Conservation (phyloP, 108 stramenopile genomes). For the Conticribra weissflogii region DNA sequence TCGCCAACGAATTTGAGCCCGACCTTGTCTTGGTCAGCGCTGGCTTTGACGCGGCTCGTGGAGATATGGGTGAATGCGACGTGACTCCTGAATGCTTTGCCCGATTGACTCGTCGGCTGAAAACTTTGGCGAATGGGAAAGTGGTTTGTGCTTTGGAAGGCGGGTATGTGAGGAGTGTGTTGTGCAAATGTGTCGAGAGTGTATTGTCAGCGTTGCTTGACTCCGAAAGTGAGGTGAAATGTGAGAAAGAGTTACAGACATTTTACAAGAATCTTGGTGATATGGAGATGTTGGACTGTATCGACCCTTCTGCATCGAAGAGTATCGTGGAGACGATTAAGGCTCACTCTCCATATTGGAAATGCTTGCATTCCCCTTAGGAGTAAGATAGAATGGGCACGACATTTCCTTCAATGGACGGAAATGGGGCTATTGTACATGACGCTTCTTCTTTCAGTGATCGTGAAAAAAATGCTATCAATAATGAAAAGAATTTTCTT, state of each 20-base stretch:
- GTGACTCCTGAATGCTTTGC: constrained; percentile 65
- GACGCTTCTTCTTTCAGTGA: no score
- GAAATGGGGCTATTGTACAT: no score
- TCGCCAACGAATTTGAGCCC: constrained; percentile 62
- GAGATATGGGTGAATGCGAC: constrained; percentile 75
- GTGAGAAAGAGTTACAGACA: constrained; percentile 18
- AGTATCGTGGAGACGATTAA: constrained; percentile 55
- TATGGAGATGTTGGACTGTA: constrained; percentile 45
- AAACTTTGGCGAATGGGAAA: constrained; percentile 44
- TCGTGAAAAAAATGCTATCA: no score
- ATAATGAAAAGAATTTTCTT: no score
- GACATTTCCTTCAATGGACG: no score
- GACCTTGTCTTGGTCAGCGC: constrained; percentile 81
- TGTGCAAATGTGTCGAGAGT: constrained; percentile 48
- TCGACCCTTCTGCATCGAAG: constrained; percentile 39
- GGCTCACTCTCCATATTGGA: constrained; percentile 50
- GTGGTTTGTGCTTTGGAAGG: constrained; percentile 62
- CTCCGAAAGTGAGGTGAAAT: constrained; percentile 21
- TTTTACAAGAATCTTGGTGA: constrained; percentile 39
- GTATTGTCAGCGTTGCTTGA: constrained; percentile 48
- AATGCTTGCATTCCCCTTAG: constrained; percentile 47
- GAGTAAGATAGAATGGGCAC: no score
- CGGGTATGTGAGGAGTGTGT: constrained; percentile 57
- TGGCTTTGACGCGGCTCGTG: constrained; percentile 86
- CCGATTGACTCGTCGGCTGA: constrained; percentile 55